Evolutionary conservation across 345 rosid genomes (phyloP), one percentile per base, ranked within the genome.

Genomic region (Jatropha curcas): DNA sequence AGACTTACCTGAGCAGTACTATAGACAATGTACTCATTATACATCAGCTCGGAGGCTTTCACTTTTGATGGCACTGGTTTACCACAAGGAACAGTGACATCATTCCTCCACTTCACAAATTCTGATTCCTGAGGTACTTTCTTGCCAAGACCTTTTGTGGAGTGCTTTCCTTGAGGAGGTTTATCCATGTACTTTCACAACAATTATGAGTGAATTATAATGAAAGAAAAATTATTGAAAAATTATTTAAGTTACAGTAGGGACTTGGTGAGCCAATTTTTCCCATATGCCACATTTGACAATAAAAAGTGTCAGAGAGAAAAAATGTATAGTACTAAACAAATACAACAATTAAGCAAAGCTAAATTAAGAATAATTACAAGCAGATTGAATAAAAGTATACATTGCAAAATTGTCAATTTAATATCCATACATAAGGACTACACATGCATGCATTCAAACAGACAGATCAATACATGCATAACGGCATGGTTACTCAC

Each of bases 91-190:
- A 95, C 90, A 57, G 80, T 80, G 34, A 95, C 86, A 71, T 88
- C 96, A 80, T 91, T 86, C 84, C 85, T 88, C 98, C 97, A 95
- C 82, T 84, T 89, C 24, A 83, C 84, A 79, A 84, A 91, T 41
- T 88, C 98, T 2, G 96, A 82, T n/a, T 82, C 88, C 75, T 79
- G 79, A 4, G 99, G 98, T 57, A 91, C 86, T 43, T 83, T 86
- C 87, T 92, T 92, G 48, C 99, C 96, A 45, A 91, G 91, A 59
- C 98, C 99, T 83, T 92, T 95, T 4, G 99, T 95, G 3, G 96
- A 92, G 77, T 92, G 92, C 88, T 92, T 95, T 70, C 98, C 98
- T 73, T 71, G 67, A 1, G 99, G 98, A 68, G 92, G 98, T 78
- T 89, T 92, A 45, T 92, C 96, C 87, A 95, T 82, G 77, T 81